Evolutionary conservation across 257 asterid species (phyloP).

Genomic region (Phtheirospermum japonicum): DNA sequence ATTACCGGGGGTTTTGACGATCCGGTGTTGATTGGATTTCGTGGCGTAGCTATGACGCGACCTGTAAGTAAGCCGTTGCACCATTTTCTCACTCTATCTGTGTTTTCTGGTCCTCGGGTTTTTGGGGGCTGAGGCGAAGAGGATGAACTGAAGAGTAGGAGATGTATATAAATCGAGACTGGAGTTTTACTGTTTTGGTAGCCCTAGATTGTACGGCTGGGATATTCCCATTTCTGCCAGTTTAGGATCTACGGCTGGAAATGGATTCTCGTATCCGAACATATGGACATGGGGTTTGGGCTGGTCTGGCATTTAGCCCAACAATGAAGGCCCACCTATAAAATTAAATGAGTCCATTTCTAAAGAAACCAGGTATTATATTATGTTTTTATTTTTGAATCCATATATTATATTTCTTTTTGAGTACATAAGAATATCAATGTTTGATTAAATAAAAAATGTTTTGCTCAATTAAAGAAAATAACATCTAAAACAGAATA

Average conservation of each 20-base stretch:
- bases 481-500: too few species aligned
- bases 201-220: slow-evolving; percentile 44
- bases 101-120: neutral
- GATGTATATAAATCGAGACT: slow-evolving; percentile 1
- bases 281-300: neutral
- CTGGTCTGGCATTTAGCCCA: slow-evolving; percentile 14
- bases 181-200: slow-evolving; percentile 3
- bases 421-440: too few species aligned
- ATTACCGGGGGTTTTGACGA: slow-evolving; percentile 86
- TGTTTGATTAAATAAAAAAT: too few species aligned
- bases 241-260: slow-evolving; percentile 21
- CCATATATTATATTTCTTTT: too few species aligned
- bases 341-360: too few species aligned
- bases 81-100: slow-evolving; percentile 43
- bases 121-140: slow-evolving; percentile 27
- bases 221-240: slow-evolving; percentile 4
- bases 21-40: slow-evolving; percentile 73
- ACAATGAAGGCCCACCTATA: neutral
- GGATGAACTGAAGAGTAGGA: slow-evolving; percentile 5
- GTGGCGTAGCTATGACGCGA: slow-evolving; percentile 87
- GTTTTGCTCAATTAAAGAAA: too few species aligned
- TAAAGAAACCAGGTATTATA: too few species aligned
- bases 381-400: too few species aligned
- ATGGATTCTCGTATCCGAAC: neutral
- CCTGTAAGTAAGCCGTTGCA: slow-evolving; percentile 69